Percentiles rank a stretch among this genome's conserved stretches.
Evolutionary conservation across 345 rosid species (phyloP).

Genomic region (Populus simonii): DNA sequence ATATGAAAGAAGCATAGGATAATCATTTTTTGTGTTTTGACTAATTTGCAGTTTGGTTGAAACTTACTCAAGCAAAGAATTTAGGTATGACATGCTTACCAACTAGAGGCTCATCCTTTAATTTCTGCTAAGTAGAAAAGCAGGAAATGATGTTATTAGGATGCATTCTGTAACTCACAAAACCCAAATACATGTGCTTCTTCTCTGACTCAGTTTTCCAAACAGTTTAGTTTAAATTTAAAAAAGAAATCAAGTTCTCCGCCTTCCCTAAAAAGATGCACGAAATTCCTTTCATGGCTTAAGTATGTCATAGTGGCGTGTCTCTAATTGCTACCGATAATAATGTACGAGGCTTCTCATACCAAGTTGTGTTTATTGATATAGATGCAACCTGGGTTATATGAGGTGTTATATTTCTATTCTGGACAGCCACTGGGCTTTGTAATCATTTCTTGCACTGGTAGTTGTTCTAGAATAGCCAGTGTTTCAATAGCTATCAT

Average conservation of each 20-base stretch:
- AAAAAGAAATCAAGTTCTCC: not conserved
- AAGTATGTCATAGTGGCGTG: not conserved
- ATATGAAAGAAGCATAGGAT: not conserved
- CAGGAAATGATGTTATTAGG: not conserved
- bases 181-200: not conserved
- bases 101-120: not conserved
- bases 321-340: not conserved
- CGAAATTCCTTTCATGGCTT: not conserved
- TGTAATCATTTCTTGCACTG: not conserved
- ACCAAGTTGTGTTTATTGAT: not conserved
- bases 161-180: not conserved
- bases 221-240: not conserved
- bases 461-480: not conserved
- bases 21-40: not conserved
- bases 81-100: not conserved
- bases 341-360: not conserved
- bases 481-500: not conserved
- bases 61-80: not conserved
- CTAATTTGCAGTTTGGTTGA: not conserved
- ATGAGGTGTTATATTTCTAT: not conserved
- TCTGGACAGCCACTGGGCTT: not conserved
- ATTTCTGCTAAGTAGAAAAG: not conserved
- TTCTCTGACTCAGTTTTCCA: not conserved
- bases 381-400: not conserved
- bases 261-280: not conserved